phyloP scores from a whole-genome alignment of 805 yeast genomes.

The Teunomyces aglyptinius region DNA sequence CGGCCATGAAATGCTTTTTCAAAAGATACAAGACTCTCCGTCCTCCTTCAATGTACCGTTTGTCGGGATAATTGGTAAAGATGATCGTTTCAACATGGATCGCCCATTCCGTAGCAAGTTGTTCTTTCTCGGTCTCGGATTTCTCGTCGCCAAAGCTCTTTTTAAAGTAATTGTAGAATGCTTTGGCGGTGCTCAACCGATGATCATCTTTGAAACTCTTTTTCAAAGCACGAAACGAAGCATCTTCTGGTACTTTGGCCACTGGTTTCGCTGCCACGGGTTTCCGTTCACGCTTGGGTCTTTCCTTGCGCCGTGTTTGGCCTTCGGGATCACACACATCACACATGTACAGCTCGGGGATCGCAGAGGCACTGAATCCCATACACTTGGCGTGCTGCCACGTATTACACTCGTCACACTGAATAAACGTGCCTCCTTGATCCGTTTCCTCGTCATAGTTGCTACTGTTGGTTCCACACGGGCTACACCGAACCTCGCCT shows the following conservation, averaged over 20 bases:
- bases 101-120: slow-evolving; percentile 46
- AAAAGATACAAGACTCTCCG: slow-evolving; percentile 64
- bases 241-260: slow-evolving; percentile 6
- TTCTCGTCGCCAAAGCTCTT: slow-evolving; percentile 36
- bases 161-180: slow-evolving; percentile 46
- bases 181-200: slow-evolving; percentile 49
- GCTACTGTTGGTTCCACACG: slow-evolving; percentile 58
- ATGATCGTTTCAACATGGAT: slow-evolving; percentile 51
- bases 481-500: slow-evolving; percentile 53
- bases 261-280: not conserved
- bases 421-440: slow-evolving; percentile 55
- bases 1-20: slow-evolving; percentile 58
- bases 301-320: slow-evolving; percentile 1
- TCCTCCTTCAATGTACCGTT: slow-evolving; percentile 62
- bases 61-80: slow-evolving; percentile 28
- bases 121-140: slow-evolving; percentile 23
- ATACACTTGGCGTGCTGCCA: slow-evolving; percentile 74
- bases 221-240: slow-evolving; percentile 12
- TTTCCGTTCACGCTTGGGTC: not conserved
- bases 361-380: slow-evolving; percentile 41
- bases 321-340: slow-evolving; percentile 48
- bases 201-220: slow-evolving; percentile 30
- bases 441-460: slow-evolving; percentile 61
- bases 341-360: slow-evolving; percentile 54
- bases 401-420: slow-evolving; percentile 62